Evolutionary conservation across 2,329 filamentous ascomycete genomes (phyloP).

Genomic region (Paecilomyces sp.): DNA sequence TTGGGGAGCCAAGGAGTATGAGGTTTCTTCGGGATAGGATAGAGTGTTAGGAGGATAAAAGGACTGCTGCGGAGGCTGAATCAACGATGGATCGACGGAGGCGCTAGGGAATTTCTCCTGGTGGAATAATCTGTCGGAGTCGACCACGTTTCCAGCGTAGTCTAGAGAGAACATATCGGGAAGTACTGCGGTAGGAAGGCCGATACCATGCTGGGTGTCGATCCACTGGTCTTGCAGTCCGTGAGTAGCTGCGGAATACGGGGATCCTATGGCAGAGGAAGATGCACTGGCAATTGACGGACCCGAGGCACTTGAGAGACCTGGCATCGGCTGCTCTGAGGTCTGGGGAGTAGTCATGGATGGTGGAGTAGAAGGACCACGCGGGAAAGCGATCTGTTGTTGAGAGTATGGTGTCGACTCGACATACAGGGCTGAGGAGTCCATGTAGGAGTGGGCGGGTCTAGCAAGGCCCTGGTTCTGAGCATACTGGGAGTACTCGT

Average conservation of each 20-base stretch:
- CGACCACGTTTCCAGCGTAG: slow-evolving; percentile 39
- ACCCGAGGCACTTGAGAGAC: slow-evolving; percentile 54
- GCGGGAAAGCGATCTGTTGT: slow-evolving; percentile 18
- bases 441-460: slow-evolving; percentile 20
- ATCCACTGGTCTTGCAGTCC: slow-evolving; percentile 55
- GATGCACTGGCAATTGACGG: slow-evolving; percentile 51
- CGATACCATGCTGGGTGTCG: slow-evolving; percentile 45
- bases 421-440: slow-evolving; percentile 17
- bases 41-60: slow-evolving; percentile 21
- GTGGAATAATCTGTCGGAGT: slow-evolving; percentile 34
- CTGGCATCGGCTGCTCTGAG: slow-evolving; percentile 44
- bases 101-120: slow-evolving; percentile 35
- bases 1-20: slow-evolving; percentile 19
- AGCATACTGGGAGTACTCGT: slow-evolving; percentile 11
- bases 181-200: slow-evolving; percentile 57
- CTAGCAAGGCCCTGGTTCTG: slow-evolving; percentile 15
- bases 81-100: slow-evolving; percentile 49
- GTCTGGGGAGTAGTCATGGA: slow-evolving; percentile 20
- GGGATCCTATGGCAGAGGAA: slow-evolving; percentile 62
- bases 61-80: slow-evolving; percentile 42
- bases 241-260: slow-evolving; percentile 55
- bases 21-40: slow-evolving; percentile 26
- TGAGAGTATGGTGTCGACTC: slow-evolving; percentile 18
- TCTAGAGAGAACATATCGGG: slow-evolving; percentile 52
- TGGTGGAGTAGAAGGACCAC: slow-evolving; percentile 27